Percentiles rank a stretch among this genome's conserved stretches.
Evolutionary conservation across 768 basidiomycete species (phyloP).

Genomic region (Rhodotorula babjevae): DNA sequence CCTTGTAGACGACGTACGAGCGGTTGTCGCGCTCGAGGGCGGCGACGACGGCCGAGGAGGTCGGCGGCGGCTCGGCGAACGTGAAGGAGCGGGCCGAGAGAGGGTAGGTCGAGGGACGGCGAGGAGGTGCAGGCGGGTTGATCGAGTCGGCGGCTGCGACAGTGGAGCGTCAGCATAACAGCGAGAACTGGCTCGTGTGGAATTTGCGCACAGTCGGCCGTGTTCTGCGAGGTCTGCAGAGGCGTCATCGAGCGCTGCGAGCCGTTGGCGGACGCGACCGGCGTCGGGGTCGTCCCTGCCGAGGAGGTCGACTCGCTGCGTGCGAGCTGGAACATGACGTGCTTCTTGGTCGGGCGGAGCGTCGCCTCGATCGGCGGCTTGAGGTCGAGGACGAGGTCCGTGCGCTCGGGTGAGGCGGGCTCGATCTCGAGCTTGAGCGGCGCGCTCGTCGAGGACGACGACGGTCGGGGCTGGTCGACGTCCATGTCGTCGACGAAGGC

Average conservation of each 20-base stretch:
- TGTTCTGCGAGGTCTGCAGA: constrained; percentile 3
- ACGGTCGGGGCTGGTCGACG: too few species aligned
- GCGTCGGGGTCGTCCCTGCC: neutral
- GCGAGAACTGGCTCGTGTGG: too few species aligned
- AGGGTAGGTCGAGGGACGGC: constrained; percentile 9
- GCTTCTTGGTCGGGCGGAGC: constrained; percentile 8
- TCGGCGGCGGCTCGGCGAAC: constrained; percentile 42
- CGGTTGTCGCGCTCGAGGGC: constrained; percentile 50
- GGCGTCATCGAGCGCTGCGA: neutral
- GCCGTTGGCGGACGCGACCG: neutral
- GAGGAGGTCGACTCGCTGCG: neutral
- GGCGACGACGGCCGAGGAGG: constrained; percentile 53
- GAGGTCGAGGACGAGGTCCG: neutral
- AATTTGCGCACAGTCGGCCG: constrained; percentile 5
- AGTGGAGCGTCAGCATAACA: neutral
- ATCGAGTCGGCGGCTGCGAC: neutral
- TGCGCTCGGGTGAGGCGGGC: neutral
- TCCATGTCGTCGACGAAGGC: neutral
- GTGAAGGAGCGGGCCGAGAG: constrained; percentile 23
- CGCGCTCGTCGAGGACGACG: too few species aligned
- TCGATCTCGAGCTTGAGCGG: too few species aligned
- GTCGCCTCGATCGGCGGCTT: neutral
- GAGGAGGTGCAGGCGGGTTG: constrained; percentile 21
- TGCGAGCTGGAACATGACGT: constrained; percentile 10
- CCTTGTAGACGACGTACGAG: constrained; percentile 62